Conservation (phyloP, 345 rosid species). For the Excoecaria agallocha region DNA sequence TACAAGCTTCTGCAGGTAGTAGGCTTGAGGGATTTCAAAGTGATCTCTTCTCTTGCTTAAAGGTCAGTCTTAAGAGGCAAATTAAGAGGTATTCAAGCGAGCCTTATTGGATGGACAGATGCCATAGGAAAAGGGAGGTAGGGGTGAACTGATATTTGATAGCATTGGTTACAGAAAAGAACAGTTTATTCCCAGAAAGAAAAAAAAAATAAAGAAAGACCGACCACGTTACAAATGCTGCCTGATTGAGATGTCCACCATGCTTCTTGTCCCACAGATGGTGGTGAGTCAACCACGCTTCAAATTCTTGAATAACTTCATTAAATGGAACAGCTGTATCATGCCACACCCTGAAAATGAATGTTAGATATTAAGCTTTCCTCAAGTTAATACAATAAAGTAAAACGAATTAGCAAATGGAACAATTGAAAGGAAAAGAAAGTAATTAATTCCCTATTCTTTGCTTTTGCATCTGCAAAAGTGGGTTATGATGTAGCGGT, state of each 20-base stretch:
- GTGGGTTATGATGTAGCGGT: not conserved
- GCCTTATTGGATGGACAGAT: not conserved
- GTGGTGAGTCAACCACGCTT: conserved; percentile 73
- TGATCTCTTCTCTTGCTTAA: too few species aligned
- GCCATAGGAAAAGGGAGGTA: not conserved
- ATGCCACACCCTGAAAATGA: conserved; percentile 82
- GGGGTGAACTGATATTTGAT: not conserved
- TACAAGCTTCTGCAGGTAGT: not conserved
- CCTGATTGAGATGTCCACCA: conserved; percentile 52
- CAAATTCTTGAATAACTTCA: conserved; percentile 76
- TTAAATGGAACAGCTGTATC: conserved; percentile 83
- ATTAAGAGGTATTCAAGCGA: not conserved
- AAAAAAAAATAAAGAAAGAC: conserved; percentile 11
- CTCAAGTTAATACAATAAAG: not conserved
- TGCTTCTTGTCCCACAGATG: conserved; percentile 52
- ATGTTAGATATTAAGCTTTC: conserved; percentile 1
- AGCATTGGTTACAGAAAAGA: not conserved
- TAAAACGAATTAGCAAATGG: not conserved
- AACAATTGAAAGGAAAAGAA: not conserved
- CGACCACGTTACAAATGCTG: conserved; percentile 93
- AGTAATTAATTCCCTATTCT: not conserved
- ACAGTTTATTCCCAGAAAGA: not conserved
- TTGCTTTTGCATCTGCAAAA: conserved; percentile 8
- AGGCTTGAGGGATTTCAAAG: not conserved
- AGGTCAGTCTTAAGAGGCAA: not conserved